These are phyloP conservation scores for Diaporthe nobilis DNA, from an alignment of 2,329 filamentous ascomycete species.

Conservation along the genomic window DNA sequence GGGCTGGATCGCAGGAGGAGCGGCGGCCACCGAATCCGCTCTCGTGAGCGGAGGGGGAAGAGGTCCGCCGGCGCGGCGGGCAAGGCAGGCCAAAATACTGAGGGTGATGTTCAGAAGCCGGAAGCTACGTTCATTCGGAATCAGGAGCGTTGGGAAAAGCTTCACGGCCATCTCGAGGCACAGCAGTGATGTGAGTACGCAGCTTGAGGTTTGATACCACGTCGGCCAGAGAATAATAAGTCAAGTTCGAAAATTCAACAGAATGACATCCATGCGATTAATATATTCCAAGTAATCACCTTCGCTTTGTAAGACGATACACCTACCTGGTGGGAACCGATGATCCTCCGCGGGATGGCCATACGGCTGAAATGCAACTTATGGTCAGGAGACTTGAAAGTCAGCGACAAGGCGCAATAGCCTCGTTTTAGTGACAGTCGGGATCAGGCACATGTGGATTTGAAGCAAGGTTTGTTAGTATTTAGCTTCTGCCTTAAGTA, in stretches of 20 bases:
- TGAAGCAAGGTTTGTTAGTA: no score
- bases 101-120: background rate
- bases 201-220: background rate
- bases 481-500: no score
- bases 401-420: no score
- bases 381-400: no score
- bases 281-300: no score
- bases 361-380: no score
- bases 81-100: background rate
- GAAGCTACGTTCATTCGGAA: background rate
- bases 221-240: no score
- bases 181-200: background rate
- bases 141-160: background rate
- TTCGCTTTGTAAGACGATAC: background rate
- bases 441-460: no score
- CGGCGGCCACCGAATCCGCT: background rate
- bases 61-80: background rate
- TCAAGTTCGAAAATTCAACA: background rate
- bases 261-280: no score
- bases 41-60: background rate
- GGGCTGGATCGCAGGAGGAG: constrained; percentile 47
- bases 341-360: background rate
- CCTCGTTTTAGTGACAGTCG: no score
- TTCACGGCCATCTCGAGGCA: background rate
- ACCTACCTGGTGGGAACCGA: background rate